These are phyloP conservation scores for Lizanozyma gosingica DNA, from an alignment of 1,139 yeast genomes.

Conservation along the genomic window DNA sequence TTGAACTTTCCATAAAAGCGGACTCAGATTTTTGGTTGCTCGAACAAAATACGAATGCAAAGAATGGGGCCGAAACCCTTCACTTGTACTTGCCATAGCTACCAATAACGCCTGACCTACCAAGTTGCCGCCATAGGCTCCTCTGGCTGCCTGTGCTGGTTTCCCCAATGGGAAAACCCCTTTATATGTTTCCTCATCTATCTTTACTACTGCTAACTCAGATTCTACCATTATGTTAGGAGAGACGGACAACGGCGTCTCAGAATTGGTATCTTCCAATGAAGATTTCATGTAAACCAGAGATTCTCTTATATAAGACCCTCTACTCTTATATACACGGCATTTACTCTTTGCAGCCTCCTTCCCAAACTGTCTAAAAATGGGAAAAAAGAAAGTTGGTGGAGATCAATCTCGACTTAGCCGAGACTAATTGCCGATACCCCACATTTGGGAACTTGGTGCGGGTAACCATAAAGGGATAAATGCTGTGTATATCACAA, in stretches of 20 bases:
- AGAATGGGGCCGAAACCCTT: conserved; percentile 32
- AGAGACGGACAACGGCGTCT: no score
- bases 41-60: conserved; percentile 33
- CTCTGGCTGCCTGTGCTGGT: conserved; percentile 23
- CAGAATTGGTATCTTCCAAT: no score
- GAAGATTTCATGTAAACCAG: no score
- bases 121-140: conserved; percentile 35
- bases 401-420: no score
- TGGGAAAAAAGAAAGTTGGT: no score
- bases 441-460: conserved; percentile 1
- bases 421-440: no score
- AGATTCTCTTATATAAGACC: no score
- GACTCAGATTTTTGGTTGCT: conserved; percentile 9
- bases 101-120: conserved; percentile 34
- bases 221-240: conserved; percentile 10
- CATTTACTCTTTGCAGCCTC: no score
- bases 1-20: conserved; percentile 14
- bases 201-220: conserved; percentile 16
- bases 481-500: no score
- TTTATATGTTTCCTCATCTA: conserved; percentile 14
- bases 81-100: conserved; percentile 23
- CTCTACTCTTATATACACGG: no score
- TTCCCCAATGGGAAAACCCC: conserved; percentile 26
- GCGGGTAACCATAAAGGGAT: background rate
- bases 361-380: no score